A percentile compares a stretch with the other conserved stretches of the same genome.
Evolutionary conservation across 2,329 filamentous ascomycete genomes (phyloP).

Genomic region (Emergomyces pasteurianus): DNA sequence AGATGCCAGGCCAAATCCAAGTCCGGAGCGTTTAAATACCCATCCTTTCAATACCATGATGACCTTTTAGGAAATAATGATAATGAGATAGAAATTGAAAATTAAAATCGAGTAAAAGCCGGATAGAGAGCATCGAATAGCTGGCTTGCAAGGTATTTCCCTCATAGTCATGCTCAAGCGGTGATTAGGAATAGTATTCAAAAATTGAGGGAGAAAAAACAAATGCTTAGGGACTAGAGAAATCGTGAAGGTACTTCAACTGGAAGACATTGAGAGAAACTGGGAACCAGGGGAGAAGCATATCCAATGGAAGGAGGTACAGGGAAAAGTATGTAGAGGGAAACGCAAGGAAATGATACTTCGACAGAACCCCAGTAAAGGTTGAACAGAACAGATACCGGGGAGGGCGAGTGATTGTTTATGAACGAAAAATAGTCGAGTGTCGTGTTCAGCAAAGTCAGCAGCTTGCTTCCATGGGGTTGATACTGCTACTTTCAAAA

Average conservation of each 20-base stretch:
- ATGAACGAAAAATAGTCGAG: not conserved
- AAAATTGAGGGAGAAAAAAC: not conserved
- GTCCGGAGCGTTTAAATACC: not conserved
- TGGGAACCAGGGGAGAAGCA: not conserved
- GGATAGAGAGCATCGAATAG: not conserved
- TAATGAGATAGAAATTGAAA: not conserved
- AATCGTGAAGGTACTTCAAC: not conserved
- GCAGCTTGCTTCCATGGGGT: not conserved
- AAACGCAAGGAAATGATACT: not conserved
- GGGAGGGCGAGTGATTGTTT: not conserved
- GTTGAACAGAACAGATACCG: not conserved
- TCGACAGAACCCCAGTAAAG: not conserved
- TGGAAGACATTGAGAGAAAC: not conserved
- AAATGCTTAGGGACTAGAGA: not conserved
- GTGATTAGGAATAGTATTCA: not conserved
- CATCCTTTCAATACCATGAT: not conserved
- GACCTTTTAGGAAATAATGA: not conserved
- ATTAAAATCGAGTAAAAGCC: not conserved
- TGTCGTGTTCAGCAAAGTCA: not conserved
- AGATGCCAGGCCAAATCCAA: not conserved
- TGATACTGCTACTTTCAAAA: not conserved
- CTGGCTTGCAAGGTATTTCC: not conserved
- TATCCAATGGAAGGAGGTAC: not conserved
- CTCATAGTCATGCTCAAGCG: not conserved
- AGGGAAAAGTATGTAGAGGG: not conserved